Conservation (phyloP, 257 asterid genomes). For the Jacaranda copaia region DNA sequence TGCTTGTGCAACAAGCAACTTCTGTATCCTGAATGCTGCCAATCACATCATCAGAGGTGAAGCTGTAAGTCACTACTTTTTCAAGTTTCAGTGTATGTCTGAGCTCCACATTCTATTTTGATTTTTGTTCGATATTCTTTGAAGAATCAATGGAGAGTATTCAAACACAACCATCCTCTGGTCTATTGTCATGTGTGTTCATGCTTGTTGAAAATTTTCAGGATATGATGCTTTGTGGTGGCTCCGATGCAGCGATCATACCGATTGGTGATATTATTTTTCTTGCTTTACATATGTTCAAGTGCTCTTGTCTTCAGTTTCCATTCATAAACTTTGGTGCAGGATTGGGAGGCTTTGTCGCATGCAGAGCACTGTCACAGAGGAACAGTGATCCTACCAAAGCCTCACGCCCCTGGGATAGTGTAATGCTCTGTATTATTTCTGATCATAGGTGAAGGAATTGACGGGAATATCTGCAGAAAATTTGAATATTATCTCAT, state of each 20-base stretch:
- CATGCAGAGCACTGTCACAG: conserved; percentile 91
- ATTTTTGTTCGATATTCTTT: conserved; percentile 21
- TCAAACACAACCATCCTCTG: conserved; percentile 19
- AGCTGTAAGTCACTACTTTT: conserved; percentile 72
- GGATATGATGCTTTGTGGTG: conserved; percentile 99
- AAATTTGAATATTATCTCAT: conserved; percentile 29
- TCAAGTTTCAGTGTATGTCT: conserved; percentile 33
- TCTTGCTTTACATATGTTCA: conserved; percentile 27
- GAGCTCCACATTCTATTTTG: conserved; percentile 21
- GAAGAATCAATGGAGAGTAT: conserved; percentile 13
- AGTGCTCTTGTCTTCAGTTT: conserved; percentile 21
- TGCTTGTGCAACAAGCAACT: conserved; percentile 98
- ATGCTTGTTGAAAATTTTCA: conserved; percentile 50
- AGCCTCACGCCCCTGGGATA: conserved; percentile 98
- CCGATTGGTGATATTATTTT: conserved; percentile 71
- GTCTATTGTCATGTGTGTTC: conserved; percentile 21
- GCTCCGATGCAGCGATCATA: conserved; percentile 93
- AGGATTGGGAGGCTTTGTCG: conserved; percentile 97
- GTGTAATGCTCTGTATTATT: conserved; percentile 57
- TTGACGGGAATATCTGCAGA: conserved; percentile 15
- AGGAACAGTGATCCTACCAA: conserved; percentile 84
- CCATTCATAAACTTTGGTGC: conserved; percentile 43
- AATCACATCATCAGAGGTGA: conserved; percentile 97
- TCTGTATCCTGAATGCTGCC: conserved; percentile 92
- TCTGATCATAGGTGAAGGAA: conserved; percentile 22